Base-by-base conservation (phyloP, 1,284 basidiomycete genomes). In the Ustilago crameri region DNA sequence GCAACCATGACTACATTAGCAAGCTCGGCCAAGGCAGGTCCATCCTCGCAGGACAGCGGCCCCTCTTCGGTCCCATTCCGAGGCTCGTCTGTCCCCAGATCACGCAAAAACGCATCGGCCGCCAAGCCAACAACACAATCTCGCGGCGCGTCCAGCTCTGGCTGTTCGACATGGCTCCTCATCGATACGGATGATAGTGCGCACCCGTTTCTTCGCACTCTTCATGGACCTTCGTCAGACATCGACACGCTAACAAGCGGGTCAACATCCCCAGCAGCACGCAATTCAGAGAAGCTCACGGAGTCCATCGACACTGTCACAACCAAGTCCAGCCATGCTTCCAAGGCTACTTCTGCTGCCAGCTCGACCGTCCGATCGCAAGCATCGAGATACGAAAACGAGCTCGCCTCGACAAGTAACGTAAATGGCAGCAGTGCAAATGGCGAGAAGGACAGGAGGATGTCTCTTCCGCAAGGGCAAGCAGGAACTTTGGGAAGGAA, bases 121-220 rank as follows among this genome's bases (percentile, higher is more conserved):
- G 30, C 37, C 12, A 26, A n/a, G 4, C 34, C 18, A 22, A 26
- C 24, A 9, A 22, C 44, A 18, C 17, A 27, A 24, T 20, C 60
- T 2, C 27, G 27, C 38, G 35, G n/a, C 32, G 5, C 9, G 18
- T 20, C 45, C 1, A 26, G n/a, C 34, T 2, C 23, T 26, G 23
- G 8, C 47, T 52, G 38, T 30, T 55, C 63, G 12, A 51, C 62
- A 27, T 72, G 69, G 69, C 59, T 72, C 9, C 48, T 72, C 14
- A 24, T 72, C 20, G 69, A 72, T 27, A 55, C 51, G 9, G 63
- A 51, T 24, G 58, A 66, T 15, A 43, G 24, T 15, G 59, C 69
- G 0, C 51, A 40, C 0, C 59, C 69, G 3, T 66, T 72, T 22
- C 46, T 72, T 1, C 51, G 51, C 15, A 53, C 55, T 3, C 37